Evolutionary conservation across 2,329 filamentous ascomycete genomes (phyloP), one percentile per base, ranked within the genome.

Genomic region (Truncatella angustata): DNA sequence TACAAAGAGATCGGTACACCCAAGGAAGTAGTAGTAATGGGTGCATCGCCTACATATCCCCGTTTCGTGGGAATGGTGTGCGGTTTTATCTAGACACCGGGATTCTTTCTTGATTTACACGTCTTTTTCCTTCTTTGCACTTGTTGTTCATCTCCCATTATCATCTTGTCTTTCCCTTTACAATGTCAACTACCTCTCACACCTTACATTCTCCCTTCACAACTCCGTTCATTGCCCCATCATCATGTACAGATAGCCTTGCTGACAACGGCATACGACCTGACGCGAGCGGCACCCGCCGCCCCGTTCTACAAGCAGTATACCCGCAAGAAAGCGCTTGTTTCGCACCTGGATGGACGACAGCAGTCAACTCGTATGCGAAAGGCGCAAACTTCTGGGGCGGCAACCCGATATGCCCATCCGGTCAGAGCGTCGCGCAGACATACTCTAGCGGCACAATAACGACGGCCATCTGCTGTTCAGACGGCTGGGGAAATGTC

Each of bases 41-140:
- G 28, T n/a, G 52, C 53, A 57, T 54, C 56, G 56, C 54, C 18
- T 51, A 50, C 47, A 28, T 26, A 37, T 14, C 42, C 42, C 35
- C 48, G 21, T 21, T 44, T 37, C 26, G 36, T 30, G 32, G 50
- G 39, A 52, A 40, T 49, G 28, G 7, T 32, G 28, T 32, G 28
- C 28, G 14, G 28, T 32, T 14, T 32, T 32, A 32, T 32, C 28
- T 32, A 32, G 28, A 32, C 28, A 14, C 14, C 28, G 28, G 7
- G 28, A 32, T 7, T 9, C 28, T 32, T 32, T 32, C 28, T 32
- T 32, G 28, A 32, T 32, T 14, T 32, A 32, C 28, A 14, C 28
- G 28, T 32, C 28, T 14, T 32, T 32, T 32, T 32, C 28, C 28
- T 32, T 32, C 45, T 48, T 21, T 24, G 30, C 11, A 24, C 21